Base-by-base conservation (phyloP, 2,329 filamentous ascomycete genomes). In the Pseudogymnoascus sp. region DNA sequence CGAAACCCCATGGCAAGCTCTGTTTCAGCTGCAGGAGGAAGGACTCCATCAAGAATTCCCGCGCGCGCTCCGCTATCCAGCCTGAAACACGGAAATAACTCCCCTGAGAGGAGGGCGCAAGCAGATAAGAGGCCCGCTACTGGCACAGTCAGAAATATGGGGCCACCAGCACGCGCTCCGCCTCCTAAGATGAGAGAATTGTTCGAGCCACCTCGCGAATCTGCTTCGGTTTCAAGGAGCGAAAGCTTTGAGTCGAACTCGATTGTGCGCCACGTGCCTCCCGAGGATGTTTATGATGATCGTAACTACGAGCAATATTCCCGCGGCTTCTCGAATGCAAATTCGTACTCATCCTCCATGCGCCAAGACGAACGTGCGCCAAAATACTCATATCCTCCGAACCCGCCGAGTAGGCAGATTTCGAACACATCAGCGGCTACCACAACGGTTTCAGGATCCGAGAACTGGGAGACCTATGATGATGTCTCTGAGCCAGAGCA, bases 381-480 rank as follows among this genome's bases (percentile, higher is more conserved):
- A 8, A 70, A 73, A 41, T 67, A 64, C 21, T 61, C 64, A 2
- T 71, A 70, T 64, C 63, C 69, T 39, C 58, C 64, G 21, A 68
- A 69, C 17, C 68, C 71, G 48, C 63, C 68, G 25, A 80, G 78
- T 65, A 80, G 91, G 58, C 90, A 93, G 68, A 86, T 88, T 13
- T 91, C 88, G 5, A 86, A 86, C 66, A 87, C 88, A 0, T 65
- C 90, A 2, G 78, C 78, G 2, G 76, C 79, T 21, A 78, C 77
- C n/a, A 91, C 89, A 1, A 81, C 81, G 21, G 81, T 89, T 27
- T 91, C 90, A 4, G 91, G 90, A 1, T 96, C 91, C 3, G 93
- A 97, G 76, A 97, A 97, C 74, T 97, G 93, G 93, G 93, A 97
- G 75, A 96, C 92, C 8, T 97, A 94, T 70, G 92, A 94, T 68